Base-by-base conservation (phyloP, 164 flowering plant genomes). In the Vitis cinerea region DNA sequence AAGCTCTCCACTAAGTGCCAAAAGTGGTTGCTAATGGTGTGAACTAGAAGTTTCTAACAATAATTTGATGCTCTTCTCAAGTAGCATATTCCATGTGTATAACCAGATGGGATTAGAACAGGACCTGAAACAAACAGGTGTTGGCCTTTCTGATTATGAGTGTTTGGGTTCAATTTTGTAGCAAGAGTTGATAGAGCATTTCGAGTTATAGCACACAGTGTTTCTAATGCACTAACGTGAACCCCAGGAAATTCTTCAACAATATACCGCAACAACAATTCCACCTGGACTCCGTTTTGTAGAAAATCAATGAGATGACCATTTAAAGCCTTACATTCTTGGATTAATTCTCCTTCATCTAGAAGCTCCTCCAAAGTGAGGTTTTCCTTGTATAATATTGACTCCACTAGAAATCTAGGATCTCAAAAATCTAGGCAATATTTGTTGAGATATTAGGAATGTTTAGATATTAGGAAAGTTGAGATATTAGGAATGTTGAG, bases 281-380 rank as follows among this genome's bases (percentile, higher is more conserved):
- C 97, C 64, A 94, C 97, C 78, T 89, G 98, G 50, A 88, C 82
- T 77, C 91, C 85, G 62, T 94, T 97, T 12, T 95, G 78, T 50
- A 94, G 77, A 95, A 93, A 77, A 17, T 93, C 91, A 55, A 95
- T 91, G 49, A 95, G 96, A 12, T 98, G 99, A 55, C 92, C 86
- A 67, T 95, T 95, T 55, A 95, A 77, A 59, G 96, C 98, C 85
- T 93, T 93, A 97, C 99, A 95, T 83, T 95, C 99, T 83, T 95
- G 99, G 71, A 95, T 93, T 71, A 91, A 86, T 76, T 94, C 99
- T 79, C 92, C 99, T 83, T 94, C 99, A 66, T 94, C 99, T 76
- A 94, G 73, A 55, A 95, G 96, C 84, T 93, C 96, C 69, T 95
- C 99, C 83, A 95, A 77, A n/a, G 92, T 88, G 78, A 84, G 90